These are phyloP conservation scores for Quercus bicolor DNA, from an alignment of 306 rosid genomes.

Conservation along the genomic window DNA sequence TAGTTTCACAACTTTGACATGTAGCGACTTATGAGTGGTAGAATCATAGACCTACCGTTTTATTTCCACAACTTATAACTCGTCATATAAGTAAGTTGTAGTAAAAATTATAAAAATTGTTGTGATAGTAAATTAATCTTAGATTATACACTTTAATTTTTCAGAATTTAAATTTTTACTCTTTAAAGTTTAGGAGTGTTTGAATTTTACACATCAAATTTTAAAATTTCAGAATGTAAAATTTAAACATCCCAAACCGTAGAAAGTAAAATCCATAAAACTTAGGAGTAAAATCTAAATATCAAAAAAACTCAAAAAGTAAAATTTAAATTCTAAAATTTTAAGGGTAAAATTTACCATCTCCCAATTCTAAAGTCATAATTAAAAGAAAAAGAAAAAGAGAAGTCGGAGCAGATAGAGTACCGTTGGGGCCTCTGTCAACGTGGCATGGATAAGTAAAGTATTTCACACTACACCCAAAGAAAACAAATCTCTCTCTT, in stretches of 20 bases:
- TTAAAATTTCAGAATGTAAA: fast-evolving
- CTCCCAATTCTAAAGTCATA: fast-evolving
- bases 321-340: too few relatives aligned
- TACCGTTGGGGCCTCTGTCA: constrained; percentile 44
- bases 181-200: fast-evolving
- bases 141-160: too few relatives aligned
- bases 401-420: neutral
- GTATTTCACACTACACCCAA: too few relatives aligned
- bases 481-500: too few relatives aligned
- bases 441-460: constrained; percentile 37
- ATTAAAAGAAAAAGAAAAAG: neutral
- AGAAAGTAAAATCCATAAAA: fast-evolving
- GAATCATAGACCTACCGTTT: fast-evolving
- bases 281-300: too few relatives aligned
- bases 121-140: too few relatives aligned
- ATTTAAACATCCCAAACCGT: fast-evolving
- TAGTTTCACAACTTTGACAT: fast-evolving
- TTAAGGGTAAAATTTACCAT: fast-evolving
- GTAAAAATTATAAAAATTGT: fast-evolving
- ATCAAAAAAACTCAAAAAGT: fast-evolving
- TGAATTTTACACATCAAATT: fast-evolving
- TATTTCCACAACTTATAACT: too few relatives aligned
- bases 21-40: fast-evolving
- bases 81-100: fast-evolving
- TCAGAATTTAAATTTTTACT: too few relatives aligned